These are phyloP conservation scores for Backusella macrospora DNA, from an alignment of 192 early-diverging fungal genomes.

Conservation along the genomic window DNA sequence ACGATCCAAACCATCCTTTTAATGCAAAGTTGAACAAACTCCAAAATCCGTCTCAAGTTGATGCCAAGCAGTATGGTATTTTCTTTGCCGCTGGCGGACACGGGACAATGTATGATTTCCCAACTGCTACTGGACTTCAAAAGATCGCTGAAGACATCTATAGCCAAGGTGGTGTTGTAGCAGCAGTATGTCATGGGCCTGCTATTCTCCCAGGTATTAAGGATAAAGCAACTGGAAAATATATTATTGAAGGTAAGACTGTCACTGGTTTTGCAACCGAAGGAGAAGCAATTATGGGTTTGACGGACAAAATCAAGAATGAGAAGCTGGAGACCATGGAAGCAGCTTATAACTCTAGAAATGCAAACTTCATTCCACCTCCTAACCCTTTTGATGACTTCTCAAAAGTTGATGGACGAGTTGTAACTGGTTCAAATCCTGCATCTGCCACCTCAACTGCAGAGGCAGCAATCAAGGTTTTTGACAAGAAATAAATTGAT, in stretches of 20 bases:
- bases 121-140: constrained; percentile 47
- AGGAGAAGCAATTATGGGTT: constrained; percentile 59
- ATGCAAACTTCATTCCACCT: constrained; percentile 29
- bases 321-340: constrained; percentile 45
- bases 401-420: constrained; percentile 57
- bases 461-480: constrained; percentile 13
- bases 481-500: constrained; percentile 5
- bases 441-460: constrained; percentile 53
- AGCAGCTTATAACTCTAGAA: constrained; percentile 36
- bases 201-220: constrained; percentile 67
- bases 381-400: constrained; percentile 29
- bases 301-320: constrained; percentile 45
- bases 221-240: constrained; percentile 55
- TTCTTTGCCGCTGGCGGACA: constrained; percentile 61
- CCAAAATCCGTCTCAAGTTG: constrained; percentile 49
- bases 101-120: constrained; percentile 56
- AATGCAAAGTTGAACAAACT: constrained; percentile 44
- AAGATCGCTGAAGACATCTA: constrained; percentile 55
- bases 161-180: constrained; percentile 53
- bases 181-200: constrained; percentile 67
- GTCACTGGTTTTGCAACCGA: constrained; percentile 76
- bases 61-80: constrained; percentile 50
- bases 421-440: constrained; percentile 79
- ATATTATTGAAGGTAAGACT: constrained; percentile 60
- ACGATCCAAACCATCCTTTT: constrained; percentile 46